phyloP scores from a whole-genome alignment of 1,284 basidiomycete species.

The Singerocomus rubriflavus region DNA sequence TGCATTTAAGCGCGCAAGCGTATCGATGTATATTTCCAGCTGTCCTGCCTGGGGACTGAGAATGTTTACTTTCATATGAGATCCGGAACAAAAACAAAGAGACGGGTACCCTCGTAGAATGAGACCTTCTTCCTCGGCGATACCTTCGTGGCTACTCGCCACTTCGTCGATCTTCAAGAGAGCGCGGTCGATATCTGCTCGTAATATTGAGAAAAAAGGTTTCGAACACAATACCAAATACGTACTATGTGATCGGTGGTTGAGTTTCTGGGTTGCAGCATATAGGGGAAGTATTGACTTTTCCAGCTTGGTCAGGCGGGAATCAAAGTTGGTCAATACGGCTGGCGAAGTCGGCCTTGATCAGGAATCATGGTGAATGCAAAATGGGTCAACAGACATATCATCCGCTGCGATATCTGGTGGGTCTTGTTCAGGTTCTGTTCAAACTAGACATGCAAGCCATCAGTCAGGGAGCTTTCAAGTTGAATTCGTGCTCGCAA shows the following conservation, averaged over 20 bases:
- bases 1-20: constrained; percentile 70
- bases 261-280: constrained; percentile 69
- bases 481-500: background rate
- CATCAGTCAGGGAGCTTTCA: background rate
- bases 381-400: constrained; percentile 47
- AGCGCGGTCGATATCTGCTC: constrained; percentile 72
- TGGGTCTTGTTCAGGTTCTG: constrained; percentile 82
- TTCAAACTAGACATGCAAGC: constrained; percentile 52
- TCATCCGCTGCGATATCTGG: constrained; percentile 80
- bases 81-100: background rate
- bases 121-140: constrained; percentile 71
- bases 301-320: constrained; percentile 71
- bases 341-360: constrained; percentile 43
- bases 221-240: constrained; percentile 6
- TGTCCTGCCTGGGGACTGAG: constrained; percentile 66
- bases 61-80: background rate
- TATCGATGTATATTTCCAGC: constrained; percentile 62
- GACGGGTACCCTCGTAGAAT: constrained; percentile 65
- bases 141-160: constrained; percentile 70
- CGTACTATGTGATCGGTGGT: constrained; percentile 64
- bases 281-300: constrained; percentile 79
- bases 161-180: constrained; percentile 74
- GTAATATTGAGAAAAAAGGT: constrained; percentile 2
- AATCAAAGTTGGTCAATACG: constrained; percentile 75
- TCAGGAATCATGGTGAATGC: background rate